These are phyloP conservation scores for Boletus edulis DNA, from an alignment of 768 basidiomycete genomes.

Conservation along the genomic window DNA sequence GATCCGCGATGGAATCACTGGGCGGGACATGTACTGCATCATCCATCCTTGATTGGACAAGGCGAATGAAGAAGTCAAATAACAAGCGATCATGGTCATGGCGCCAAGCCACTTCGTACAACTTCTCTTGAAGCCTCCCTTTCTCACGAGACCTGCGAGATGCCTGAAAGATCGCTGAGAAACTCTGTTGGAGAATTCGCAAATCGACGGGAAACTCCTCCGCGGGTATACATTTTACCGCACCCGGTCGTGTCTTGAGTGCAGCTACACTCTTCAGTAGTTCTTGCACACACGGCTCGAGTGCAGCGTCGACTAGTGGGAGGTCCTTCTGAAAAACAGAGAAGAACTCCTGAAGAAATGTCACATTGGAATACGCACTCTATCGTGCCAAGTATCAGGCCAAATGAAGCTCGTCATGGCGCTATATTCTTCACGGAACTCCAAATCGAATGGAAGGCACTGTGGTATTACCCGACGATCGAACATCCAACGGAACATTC, in stretches of 20 bases:
- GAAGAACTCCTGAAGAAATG: no score
- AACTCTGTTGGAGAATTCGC: constrained; percentile 3
- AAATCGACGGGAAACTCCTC: constrained; percentile 4
- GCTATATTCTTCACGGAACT: constrained; percentile 1
- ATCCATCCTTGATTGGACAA: not conserved
- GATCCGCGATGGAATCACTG: not conserved
- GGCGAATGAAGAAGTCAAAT: constrained; percentile 10
- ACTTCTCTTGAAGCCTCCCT: not conserved
- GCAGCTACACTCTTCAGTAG: not conserved
- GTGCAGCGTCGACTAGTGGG: constrained; percentile 8
- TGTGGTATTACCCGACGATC: constrained; percentile 8
- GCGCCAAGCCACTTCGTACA: constrained; percentile 1
- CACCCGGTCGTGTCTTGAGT: not conserved
- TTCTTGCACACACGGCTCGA: constrained; percentile 5
- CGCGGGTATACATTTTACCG: not conserved
- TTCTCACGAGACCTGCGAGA: constrained; percentile 9
- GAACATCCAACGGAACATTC: constrained; percentile 11
- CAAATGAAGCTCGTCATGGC: constrained; percentile 7
- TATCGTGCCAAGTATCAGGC: constrained; percentile 7
- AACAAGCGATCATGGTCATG: constrained; percentile 10
- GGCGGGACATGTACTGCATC: not conserved
- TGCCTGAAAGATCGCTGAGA: constrained; percentile 11
- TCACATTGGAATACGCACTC: not conserved
- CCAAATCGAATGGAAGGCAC: not conserved
- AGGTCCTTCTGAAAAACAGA: constrained; percentile 1